phyloP scores from a whole-genome alignment of 2,329 filamentous ascomycete species.

The Helotiales sp. region DNA sequence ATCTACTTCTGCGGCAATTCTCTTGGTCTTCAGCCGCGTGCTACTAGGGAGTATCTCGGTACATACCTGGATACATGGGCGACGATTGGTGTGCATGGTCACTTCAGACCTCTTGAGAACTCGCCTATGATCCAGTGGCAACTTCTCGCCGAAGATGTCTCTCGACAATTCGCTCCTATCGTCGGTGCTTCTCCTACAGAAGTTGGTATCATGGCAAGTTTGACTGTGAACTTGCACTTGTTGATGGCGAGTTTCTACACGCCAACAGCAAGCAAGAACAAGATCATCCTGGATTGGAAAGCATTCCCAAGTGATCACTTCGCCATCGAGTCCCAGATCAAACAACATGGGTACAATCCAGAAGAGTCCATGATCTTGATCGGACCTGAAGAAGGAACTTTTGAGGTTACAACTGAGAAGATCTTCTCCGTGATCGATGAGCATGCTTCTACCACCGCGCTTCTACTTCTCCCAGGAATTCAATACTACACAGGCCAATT shows the following conservation, averaged over 20 bases:
- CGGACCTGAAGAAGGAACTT: conserved; percentile 60
- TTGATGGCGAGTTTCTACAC: conserved; percentile 73
- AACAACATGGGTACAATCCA: conserved; percentile 68
- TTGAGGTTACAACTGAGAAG: conserved; percentile 71
- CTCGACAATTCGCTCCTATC: conserved; percentile 70
- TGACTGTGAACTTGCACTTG: conserved; percentile 74
- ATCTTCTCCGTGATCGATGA: conserved; percentile 76
- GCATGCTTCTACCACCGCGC: conserved; percentile 72
- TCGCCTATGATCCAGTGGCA: conserved; percentile 75
- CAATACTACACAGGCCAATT: conserved; percentile 93
- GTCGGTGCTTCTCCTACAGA: conserved; percentile 76
- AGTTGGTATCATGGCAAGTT: conserved; percentile 85
- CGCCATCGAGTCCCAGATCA: conserved; percentile 81
- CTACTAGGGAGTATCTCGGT: conserved; percentile 67
- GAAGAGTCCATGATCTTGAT: conserved; percentile 75
- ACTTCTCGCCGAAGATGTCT: conserved; percentile 76
- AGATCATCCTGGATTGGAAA: conserved; percentile 77
- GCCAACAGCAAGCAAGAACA: conserved; percentile 63
- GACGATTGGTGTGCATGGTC: conserved; percentile 81
- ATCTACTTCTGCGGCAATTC: conserved; percentile 93
- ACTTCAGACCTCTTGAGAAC: conserved; percentile 73
- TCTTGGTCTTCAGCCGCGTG: conserved; percentile 79
- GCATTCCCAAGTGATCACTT: conserved; percentile 91
- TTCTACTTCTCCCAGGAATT: conserved; percentile 83
- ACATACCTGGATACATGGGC: conserved; percentile 84